Conservation (phyloP, 1,139 yeast genomes). For the Zygosaccharomyces sapae region DNA sequence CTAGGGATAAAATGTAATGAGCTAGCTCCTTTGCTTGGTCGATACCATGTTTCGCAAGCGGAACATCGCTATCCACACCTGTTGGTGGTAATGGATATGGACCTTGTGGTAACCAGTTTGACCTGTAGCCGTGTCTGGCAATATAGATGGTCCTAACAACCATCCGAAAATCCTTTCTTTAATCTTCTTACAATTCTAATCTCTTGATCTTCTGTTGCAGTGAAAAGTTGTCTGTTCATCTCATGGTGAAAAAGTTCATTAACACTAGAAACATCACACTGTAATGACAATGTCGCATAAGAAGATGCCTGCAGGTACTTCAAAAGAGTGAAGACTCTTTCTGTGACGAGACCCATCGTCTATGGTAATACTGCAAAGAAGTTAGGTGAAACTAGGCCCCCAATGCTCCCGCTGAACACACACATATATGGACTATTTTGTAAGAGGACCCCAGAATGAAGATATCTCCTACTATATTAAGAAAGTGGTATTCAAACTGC, state of each 20-base stretch:
- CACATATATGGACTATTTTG: constrained; percentile 93
- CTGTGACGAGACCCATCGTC: constrained; percentile 77
- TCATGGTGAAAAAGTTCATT: neutral
- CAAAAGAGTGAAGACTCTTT: constrained; percentile 52
- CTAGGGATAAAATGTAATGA: constrained; percentile 42
- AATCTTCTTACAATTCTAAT: neutral
- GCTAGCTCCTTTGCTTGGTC: constrained; percentile 77
- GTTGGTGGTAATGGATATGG: constrained; percentile 76
- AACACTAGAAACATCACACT: neutral
- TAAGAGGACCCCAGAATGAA: constrained; percentile 76
- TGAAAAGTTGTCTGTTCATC: neutral
- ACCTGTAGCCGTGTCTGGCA: constrained; percentile 67
- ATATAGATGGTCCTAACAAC: constrained; percentile 39
- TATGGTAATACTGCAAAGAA: constrained; percentile 87
- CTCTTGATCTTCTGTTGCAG: neutral
- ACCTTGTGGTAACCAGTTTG: constrained; percentile 70
- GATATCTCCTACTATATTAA: constrained; percentile 82
- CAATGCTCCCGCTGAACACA: constrained; percentile 80
- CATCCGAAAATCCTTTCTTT: constrained; percentile 21
- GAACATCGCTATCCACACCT: constrained; percentile 78
- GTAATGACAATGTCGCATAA: neutral
- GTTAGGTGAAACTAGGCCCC: constrained; percentile 55
- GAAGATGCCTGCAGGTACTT: constrained; percentile 27
- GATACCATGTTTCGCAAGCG: constrained; percentile 72
- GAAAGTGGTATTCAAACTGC: constrained; percentile 88